Base-by-base conservation (phyloP, 208 protist species). In the Trypanosomatidae sp. region DNA sequence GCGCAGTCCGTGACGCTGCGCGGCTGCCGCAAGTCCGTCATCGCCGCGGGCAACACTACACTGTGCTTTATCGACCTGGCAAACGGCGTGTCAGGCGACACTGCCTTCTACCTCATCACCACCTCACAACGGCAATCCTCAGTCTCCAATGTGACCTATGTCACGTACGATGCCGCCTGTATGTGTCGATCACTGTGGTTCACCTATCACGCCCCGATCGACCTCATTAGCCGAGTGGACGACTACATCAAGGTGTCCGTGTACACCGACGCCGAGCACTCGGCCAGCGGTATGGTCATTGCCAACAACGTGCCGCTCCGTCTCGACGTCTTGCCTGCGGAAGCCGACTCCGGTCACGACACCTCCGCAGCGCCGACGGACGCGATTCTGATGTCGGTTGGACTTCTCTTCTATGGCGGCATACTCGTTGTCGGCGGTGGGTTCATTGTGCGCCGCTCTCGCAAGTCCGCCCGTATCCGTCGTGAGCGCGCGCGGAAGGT, bases 11-110 rank as follows among this genome's bases (percentile, higher is more conserved):
- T 86, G 25, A 82, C 65, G 49, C 69, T 90, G 56, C 79, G 85
- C 7, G 82, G 82, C 30, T 90, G 85, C 56, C 36, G 60, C 52
- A 55, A 66, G 41, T 73, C 71, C 41, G 67, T 79, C 43, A 73
- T 90, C 62, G 66, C 43, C 47, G 68, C 77, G n/a, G 70, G 76
- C 50, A 82, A 82, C 66, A 71, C 66, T n/a, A 87, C 85, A 2
- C 22, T 62, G 62, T 90, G 85, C 73, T 85, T 74, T 58, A 79
- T 82, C 62, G 82, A 90, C 60, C 67, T 90, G 36, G 28, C 72
- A 17, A 80, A 79, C 56, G 80, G 76, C 67, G 80, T 87, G 0
- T 77, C 82, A 17, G 85, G 82, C 30, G 82, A 90, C 62, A 36
- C 78, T 15, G 22, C 49, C n/a, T 85, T 83, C 71, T 90, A 80